phyloP scores from a whole-genome alignment of 176 grass and related monocot genomes.

The Carex parvula region DNA sequence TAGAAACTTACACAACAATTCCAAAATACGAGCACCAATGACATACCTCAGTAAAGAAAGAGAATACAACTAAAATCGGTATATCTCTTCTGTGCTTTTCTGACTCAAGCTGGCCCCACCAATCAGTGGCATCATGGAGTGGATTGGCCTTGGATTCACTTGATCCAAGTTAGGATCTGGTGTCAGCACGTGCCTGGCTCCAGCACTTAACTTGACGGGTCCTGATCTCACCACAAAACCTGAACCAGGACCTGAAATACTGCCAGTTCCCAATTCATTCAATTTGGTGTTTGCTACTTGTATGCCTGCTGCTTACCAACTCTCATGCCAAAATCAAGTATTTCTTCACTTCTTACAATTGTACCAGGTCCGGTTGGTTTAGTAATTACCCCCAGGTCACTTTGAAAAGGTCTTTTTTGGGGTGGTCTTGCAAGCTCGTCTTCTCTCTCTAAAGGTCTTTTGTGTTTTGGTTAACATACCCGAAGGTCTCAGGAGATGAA shows the following conservation, averaged over 20 bases:
- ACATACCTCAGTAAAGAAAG: slow-evolving; percentile 11
- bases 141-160: slow-evolving; percentile 6
- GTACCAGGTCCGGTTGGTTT: background rate
- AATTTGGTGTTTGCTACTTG: slow-evolving; percentile 12
- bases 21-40: slow-evolving; percentile 5
- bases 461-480: slow-evolving; percentile 22
- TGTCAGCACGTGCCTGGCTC: slow-evolving; percentile 22
- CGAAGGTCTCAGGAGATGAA: slow-evolving; percentile 13
- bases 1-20: background rate
- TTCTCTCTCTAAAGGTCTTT: slow-evolving; percentile 26
- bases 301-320: background rate
- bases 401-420: background rate
- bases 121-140: slow-evolving; percentile 1
- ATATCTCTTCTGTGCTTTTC: slow-evolving; percentile 11
- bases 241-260: background rate
- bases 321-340: slow-evolving; percentile 3
- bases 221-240: slow-evolving; percentile 13
- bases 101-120: slow-evolving; percentile 4
- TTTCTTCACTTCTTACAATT: background rate
- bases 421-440: background rate
- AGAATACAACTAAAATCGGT: slow-evolving; percentile 14
- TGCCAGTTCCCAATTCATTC: background rate
- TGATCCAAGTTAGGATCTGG: slow-evolving; percentile 16
- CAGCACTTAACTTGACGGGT: slow-evolving; percentile 25
- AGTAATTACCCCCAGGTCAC: background rate